Base-by-base conservation (phyloP, 2,329 filamentous ascomycete genomes). In the Aspergillus texensis region DNA sequence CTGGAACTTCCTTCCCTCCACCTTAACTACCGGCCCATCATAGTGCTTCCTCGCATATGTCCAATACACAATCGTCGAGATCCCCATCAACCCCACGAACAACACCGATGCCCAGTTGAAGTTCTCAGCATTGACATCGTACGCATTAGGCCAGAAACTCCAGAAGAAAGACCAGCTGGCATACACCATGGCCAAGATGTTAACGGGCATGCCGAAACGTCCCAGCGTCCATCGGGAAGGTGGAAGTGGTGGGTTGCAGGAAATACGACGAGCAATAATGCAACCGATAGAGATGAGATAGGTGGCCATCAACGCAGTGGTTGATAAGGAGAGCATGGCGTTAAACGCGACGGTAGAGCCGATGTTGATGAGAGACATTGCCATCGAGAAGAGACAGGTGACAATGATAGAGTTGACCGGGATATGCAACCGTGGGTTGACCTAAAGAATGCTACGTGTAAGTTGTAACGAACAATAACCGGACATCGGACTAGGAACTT, bases 31-130 rank as follows among this genome's bases (percentile, higher is more conserved):
- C 4, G 74, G 73, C 8, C 71, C 72, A 56, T 65, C 62, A 65
- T 80, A 80, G 8, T 72, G 58, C 36, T 70, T 65, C 61, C 67
- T 71, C 4, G 72, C 78, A 62, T 75, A 70, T 19, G 75, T 52
- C 21, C 72, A 12, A 68, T 80, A 80, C 65, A 81, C 82, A 5
- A 73, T 67, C 5, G 76, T 67, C 4, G 79, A 77, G 39, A 82
- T 74, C 5, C 78, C 56, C 62, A 82, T 76, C 6, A 79, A 73
- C 1, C 72, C 75, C 53, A 67, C 71, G 57, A 83, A 82, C 39
- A 85, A 78, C 6, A 83, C 74, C 24, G 76, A 69, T 26, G 78
- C 79, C 81, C 82, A 86, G 70, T 86, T 86, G 72, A 85, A 83
- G 9, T 77, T 79, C 4, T 68, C 71, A 4, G 74, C 67, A 0